Conservation (phyloP, 345 rosid genomes). For the Eucalyptus shirleyi region DNA sequence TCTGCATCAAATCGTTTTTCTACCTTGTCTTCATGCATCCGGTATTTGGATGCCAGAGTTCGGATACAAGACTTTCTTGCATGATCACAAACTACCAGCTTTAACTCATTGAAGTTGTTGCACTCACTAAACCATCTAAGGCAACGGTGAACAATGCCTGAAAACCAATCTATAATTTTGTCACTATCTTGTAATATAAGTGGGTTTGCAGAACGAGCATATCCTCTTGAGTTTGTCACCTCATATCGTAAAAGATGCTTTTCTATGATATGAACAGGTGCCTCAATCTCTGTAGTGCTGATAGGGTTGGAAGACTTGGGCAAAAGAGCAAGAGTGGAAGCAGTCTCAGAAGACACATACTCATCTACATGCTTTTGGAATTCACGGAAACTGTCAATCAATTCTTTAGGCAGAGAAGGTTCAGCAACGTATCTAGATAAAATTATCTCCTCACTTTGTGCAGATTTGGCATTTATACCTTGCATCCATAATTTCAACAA, state of each 20-base stretch:
- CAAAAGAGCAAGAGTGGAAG: constrained; percentile 43
- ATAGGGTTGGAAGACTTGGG: constrained; percentile 21
- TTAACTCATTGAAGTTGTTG: constrained; percentile 58
- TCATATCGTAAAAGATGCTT: constrained; percentile 73
- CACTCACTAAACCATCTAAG: constrained; percentile 54
- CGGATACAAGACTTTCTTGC: constrained; percentile 75
- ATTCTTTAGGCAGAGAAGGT: constrained; percentile 66
- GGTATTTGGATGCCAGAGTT: constrained; percentile 72
- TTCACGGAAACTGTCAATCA: constrained; percentile 60
- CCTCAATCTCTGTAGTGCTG: constrained; percentile 34
- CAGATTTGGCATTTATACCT: constrained; percentile 31
- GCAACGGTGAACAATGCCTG: constrained; percentile 68
- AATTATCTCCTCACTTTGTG: constrained; percentile 43
- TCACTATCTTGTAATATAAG: constrained; percentile 58
- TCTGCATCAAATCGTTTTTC: constrained; percentile 67
- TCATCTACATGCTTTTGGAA: constrained; percentile 50
- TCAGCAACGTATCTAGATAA: constrained; percentile 64
- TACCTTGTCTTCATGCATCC: constrained; percentile 53
- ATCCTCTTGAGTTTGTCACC: constrained; percentile 46
- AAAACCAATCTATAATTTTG: constrained; percentile 77
- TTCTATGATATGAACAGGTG: constrained; percentile 58
- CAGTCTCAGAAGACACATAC: constrained; percentile 71
- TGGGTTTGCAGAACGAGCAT: constrained; percentile 25
- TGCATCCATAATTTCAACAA: constrained; percentile 73
- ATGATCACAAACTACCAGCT: constrained; percentile 32